Evolutionary conservation across 768 basidiomycete species (phyloP).

Genomic region (Lentinula detonsa): DNA sequence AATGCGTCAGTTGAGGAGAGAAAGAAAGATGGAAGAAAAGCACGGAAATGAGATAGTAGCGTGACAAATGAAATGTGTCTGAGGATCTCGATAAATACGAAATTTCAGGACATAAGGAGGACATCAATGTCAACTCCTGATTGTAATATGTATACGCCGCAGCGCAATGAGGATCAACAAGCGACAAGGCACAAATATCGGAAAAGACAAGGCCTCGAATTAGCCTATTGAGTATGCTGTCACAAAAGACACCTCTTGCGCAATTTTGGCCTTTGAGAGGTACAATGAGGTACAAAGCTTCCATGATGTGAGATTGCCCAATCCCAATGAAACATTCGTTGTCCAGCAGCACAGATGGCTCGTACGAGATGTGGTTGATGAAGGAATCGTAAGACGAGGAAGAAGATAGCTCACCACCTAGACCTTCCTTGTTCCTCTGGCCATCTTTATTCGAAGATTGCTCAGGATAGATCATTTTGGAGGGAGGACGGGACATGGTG

Average conservation of each 20-base stretch:
- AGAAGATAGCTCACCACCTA: neutral
- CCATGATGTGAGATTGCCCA: neutral
- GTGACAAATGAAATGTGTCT: neutral
- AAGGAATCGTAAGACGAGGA: neutral
- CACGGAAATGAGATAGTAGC: neutral
- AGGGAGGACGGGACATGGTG: neutral
- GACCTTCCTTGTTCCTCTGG: neutral
- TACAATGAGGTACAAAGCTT: neutral
- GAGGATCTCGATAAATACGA: neutral
- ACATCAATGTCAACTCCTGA: neutral
- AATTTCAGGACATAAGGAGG: neutral
- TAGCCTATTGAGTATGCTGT: neutral
- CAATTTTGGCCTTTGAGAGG: neutral
- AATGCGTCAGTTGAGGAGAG: neutral
- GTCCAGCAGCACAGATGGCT: neutral
- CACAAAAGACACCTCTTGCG: neutral
- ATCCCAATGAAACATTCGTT: neutral
- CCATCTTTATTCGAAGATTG: neutral
- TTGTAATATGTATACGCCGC: neutral
- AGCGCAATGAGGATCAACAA: neutral
- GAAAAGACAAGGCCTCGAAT: neutral
- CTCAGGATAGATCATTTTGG: slow-evolving; percentile 1
- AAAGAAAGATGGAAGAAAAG: neutral
- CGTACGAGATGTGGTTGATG: neutral
- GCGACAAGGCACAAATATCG: neutral